These are phyloP conservation scores for Plasmodium gallinaceum DNA, from an alignment of 169 alveolate species.

Conservation along the genomic window DNA sequence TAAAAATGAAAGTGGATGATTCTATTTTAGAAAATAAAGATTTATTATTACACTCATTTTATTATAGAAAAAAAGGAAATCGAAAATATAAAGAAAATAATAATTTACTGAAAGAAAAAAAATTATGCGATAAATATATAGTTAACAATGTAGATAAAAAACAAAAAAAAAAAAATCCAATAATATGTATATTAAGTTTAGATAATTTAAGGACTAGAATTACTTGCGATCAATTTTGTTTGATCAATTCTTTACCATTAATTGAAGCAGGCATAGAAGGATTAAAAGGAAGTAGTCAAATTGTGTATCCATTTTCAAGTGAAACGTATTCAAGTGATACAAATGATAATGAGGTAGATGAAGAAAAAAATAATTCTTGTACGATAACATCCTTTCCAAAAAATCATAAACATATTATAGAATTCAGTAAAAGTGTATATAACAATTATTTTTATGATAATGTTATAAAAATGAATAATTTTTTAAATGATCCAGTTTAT, in stretches of 20 bases:
- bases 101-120: not conserved
- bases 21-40: constrained; percentile 10
- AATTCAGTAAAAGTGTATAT: constrained; percentile 55
- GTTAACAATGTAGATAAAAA: not conserved
- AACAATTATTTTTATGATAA: constrained; percentile 46
- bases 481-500: constrained; percentile 54
- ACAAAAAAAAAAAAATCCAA: constrained; percentile 29
- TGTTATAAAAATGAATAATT: constrained; percentile 57
- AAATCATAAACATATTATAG: constrained; percentile 62
- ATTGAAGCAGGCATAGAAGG: constrained; percentile 75
- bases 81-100: not conserved
- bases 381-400: constrained; percentile 69
- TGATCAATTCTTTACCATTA: constrained; percentile 45
- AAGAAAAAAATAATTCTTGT: constrained; percentile 38
- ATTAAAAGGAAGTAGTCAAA: constrained; percentile 71
- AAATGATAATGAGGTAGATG: not conserved
- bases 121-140: not conserved
- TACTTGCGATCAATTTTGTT: constrained; percentile 47
- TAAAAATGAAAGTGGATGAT: constrained; percentile 63
- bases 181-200: constrained; percentile 52
- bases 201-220: constrained; percentile 58
- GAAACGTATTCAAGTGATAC: constrained; percentile 44
- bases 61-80: not conserved
- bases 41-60: constrained; percentile 13
- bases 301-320: constrained; percentile 47